Evolutionary conservation across 306 rosid species (phyloP).

Genomic region (Cucumis hystrix): DNA sequence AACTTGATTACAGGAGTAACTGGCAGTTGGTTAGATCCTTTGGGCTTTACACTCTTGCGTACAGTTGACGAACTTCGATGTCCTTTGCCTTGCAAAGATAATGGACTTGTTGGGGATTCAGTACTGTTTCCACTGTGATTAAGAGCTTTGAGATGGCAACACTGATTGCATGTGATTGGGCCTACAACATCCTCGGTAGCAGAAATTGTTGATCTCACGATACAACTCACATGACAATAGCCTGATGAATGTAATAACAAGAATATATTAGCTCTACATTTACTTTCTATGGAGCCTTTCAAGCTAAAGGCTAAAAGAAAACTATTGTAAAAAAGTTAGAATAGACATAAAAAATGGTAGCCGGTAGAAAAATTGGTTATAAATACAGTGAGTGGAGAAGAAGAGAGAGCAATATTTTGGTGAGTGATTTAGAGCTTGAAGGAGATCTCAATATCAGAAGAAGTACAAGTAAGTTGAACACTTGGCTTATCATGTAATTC

Average conservation of each 20-base stretch:
- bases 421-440: too few species aligned
- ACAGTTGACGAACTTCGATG: constrained; percentile 22
- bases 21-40: constrained; percentile 19
- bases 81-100: constrained; percentile 43
- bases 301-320: background rate
- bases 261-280: background rate
- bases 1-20: constrained; percentile 19
- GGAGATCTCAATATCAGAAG: too few species aligned
- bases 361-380: background rate
- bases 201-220: constrained; percentile 32
- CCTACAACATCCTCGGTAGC: constrained; percentile 29
- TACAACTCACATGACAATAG: constrained; percentile 58
- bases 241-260: constrained; percentile 30
- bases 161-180: constrained; percentile 52
- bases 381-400: too few species aligned
- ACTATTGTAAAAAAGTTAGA: background rate
- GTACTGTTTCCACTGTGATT: constrained; percentile 32
- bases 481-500: too few species aligned
- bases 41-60: constrained; percentile 32
- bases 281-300: background rate
- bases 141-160: constrained; percentile 41
- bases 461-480: too few species aligned
- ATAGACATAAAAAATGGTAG: background rate
- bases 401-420: too few species aligned
- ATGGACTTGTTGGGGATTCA: constrained; percentile 78